Evolutionary conservation across 2,329 filamentous ascomycete genomes (phyloP), one percentile per base, ranked within the genome.

Genomic region (Fusarium agapanthi): DNA sequence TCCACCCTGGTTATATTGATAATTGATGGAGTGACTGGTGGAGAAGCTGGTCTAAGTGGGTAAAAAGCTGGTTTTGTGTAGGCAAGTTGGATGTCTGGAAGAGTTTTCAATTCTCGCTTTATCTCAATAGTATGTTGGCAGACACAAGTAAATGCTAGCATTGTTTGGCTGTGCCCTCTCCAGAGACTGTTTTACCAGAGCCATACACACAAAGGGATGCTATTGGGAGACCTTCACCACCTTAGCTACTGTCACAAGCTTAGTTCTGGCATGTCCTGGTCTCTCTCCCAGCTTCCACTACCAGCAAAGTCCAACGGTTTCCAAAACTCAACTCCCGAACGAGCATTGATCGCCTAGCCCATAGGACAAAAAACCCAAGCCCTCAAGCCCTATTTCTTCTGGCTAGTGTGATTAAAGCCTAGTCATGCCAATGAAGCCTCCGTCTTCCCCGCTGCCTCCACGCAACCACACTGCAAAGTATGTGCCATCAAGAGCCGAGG

Each of bases 311-410:
- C 48, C 37, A 73, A 73, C 70, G 65, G 65, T 53, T 73, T 59
- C 54, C 69, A 62, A 73, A 71, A 73, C 48, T 54, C 61, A 73
- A 56, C 56, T 58, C 48, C 69, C 43, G 45, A 73, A 69, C 24
- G 6, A 53, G 66, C 41, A 70, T 69, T 22, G 55, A 70, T 70
- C 65, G 41, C 53, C 41, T 28, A 26, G 35, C 15, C 65, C 54
- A 37, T 28, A 48, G 22, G 58, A 30, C 28, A 38, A 38, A 50
- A 62, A 53, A 57, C 24, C 28, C 40, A 62, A 71, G 54, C 35
- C 50, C 53, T 57, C 67, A 65, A 72, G 66, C 66, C 70, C 71
- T 73, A 71, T 56, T 35, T 40, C 50, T 53, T 51, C 10, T 67
- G n/a, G 48, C 62, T 69, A 72, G 56, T 58, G 41, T 71, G 16